phyloP scores from a whole-genome alignment of 2,329 filamentous ascomycete genomes.

The Calonectria pseudoturangicola region DNA sequence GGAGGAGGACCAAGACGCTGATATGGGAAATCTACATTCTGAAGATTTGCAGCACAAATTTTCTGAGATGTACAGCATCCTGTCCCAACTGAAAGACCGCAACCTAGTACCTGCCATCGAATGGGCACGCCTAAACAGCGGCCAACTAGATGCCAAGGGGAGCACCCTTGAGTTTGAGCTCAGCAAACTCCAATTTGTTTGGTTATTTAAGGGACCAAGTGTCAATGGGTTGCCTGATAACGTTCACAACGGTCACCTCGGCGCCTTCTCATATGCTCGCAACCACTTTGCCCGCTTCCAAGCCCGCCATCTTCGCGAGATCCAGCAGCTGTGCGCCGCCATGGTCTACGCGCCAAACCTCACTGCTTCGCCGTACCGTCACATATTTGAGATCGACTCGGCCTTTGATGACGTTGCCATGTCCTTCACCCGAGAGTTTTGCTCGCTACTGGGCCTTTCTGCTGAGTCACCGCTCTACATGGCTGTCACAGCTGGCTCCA shows the following conservation, averaged over 20 bases:
- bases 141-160: conserved; percentile 84
- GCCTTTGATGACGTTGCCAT: conserved; percentile 89
- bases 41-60: conserved; percentile 86
- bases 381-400: conserved; percentile 83
- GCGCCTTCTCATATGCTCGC: conserved; percentile 85
- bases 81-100: conserved; percentile 83
- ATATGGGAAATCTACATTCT: conserved; percentile 55
- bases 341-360: conserved; percentile 88
- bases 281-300: conserved; percentile 85
- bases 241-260: conserved; percentile 71
- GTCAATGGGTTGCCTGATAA: conserved; percentile 74
- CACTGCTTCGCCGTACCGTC: conserved; percentile 83
- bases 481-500: conserved; percentile 92
- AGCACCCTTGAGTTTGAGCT: conserved; percentile 98
- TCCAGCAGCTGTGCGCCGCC: conserved; percentile 87
- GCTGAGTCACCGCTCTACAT: conserved; percentile 95
- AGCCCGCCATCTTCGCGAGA: conserved; percentile 83
- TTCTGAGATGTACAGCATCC: conserved; percentile 91
- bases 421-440: conserved; percentile 97
- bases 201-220: conserved; percentile 82
- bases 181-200: conserved; percentile 90
- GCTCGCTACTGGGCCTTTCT: conserved; percentile 90
- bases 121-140: conserved; percentile 86
- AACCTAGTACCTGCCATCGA: conserved; percentile 89
- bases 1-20: conserved; percentile 55